Evolutionary conservation across 1,284 basidiomycete genomes (phyloP), one percentile per base, ranked within the genome.

Genomic region (Rhodotorula sp.): DNA sequence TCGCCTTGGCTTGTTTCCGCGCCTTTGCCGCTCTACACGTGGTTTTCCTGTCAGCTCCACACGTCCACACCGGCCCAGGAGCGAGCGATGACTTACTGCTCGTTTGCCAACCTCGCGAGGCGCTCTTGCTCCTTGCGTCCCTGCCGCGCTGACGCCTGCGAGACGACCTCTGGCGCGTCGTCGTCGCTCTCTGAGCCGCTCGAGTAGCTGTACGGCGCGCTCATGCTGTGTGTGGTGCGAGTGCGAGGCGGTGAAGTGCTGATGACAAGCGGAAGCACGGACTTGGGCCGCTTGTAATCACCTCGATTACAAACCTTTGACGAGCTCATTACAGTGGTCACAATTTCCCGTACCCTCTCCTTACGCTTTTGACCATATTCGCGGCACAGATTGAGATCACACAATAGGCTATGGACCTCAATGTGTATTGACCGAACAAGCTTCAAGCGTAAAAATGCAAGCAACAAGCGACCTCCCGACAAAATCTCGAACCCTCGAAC

Each of bases 101-200:
- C 62, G 48, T 31, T 52, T 16, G 55, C 71, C 61, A 62, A 50
- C 23, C 43, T 38, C 14, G 54, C 59, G 54, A 54, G 31, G 7
- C 60, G 58, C 56, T 69, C 60, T 34, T 67, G 59, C 31, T 67
- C 60, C 61, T 54, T 31, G 28, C 56, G 28, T 8, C 64, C 66
- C 58, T 57, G 54, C 58, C 67, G 65, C 19, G 74, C 69, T 14
- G 66, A 57, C 45, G 65, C 62, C 48, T 69, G 62, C n/a, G 66
- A 61, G 16, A 76, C 72, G 45, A 70, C 67, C 52, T 76, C 74
- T 65, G 74, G 74, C 16, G 74, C 74, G 26, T 69, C 74, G 54
- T 72, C 65, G 34, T 65, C 69, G 12, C 47, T 57, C 49, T 67
- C 68, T 4, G 47, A 58, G 18, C 66, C 60, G 23, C 49, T 60